These are phyloP conservation scores for Pythium brassicae DNA, from an alignment of 352 stramenopile species.

Conservation along the genomic window DNA sequence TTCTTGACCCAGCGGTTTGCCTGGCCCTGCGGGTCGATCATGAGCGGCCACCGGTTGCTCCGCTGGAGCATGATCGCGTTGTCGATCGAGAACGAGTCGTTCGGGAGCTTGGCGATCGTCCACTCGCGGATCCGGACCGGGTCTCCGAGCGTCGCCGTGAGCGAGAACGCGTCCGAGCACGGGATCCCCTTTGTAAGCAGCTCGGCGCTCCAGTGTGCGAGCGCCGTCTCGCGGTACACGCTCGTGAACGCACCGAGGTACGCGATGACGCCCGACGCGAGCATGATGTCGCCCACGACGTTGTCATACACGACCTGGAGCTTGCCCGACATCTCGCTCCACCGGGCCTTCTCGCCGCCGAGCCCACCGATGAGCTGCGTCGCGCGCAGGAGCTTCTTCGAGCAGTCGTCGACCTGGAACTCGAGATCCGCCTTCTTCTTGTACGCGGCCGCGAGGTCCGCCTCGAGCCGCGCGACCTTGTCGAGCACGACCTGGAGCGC, in stretches of 20 bases:
- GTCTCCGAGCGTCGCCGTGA: slow-evolving; percentile 89
- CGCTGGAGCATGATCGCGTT: slow-evolving; percentile 93
- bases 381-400: slow-evolving; percentile 88
- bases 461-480: slow-evolving; percentile 88
- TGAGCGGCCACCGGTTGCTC: slow-evolving; percentile 93
- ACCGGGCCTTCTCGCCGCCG: slow-evolving; percentile 91
- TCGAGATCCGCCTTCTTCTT: slow-evolving; percentile 91
- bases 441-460: slow-evolving; percentile 86
- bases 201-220: slow-evolving; percentile 75
- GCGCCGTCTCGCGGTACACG: slow-evolving; percentile 88
- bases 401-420: slow-evolving; percentile 91
- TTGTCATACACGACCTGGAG: slow-evolving; percentile 88
- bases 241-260: slow-evolving; percentile 93
- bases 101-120: slow-evolving; percentile 94
- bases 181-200: slow-evolving; percentile 67
- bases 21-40: slow-evolving; percentile 96
- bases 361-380: slow-evolving; percentile 93
- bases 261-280: slow-evolving; percentile 91
- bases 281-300: slow-evolving; percentile 91
- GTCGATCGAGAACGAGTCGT: slow-evolving; percentile 94
- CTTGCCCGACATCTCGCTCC: slow-evolving; percentile 87
- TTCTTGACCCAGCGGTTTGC: slow-evolving; percentile 95
- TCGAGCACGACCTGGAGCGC: slow-evolving; percentile 90
- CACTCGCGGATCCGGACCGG: slow-evolving; percentile 91
- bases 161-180: slow-evolving; percentile 72